These are phyloP conservation scores for Gamarada debralockiae DNA, from an alignment of 495 filamentous ascomycete genomes.

Conservation along the genomic window DNA sequence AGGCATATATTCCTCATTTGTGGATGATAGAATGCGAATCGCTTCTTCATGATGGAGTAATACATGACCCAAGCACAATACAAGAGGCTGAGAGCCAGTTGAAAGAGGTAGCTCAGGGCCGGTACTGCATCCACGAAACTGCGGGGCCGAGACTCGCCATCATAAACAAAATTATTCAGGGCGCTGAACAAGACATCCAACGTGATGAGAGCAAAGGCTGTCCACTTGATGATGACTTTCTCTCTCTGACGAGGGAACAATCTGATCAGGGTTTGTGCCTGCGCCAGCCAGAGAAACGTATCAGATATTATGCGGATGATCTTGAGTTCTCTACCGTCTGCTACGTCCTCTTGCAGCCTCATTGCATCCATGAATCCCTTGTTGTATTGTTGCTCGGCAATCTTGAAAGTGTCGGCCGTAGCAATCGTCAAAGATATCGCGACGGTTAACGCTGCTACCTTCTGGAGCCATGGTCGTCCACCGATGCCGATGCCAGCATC, in stretches of 20 bases:
- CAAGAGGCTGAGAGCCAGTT: conserved; percentile 79
- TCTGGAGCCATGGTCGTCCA: conserved; percentile 92
- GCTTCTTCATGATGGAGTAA: conserved; percentile 86
- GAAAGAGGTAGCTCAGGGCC: conserved; percentile 90
- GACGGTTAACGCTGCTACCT: conserved; percentile 85
- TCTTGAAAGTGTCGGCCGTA: conserved; percentile 80
- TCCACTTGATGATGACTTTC: conserved; percentile 98
- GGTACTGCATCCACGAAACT: conserved; percentile 86
- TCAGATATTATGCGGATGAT: conserved; percentile 88
- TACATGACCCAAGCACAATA: conserved; percentile 97
- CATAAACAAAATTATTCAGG: conserved; percentile 77
- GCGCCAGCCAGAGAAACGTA: conserved; percentile 94
- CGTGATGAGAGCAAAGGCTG: conserved; percentile 87
- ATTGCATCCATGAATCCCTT: conserved; percentile 66
- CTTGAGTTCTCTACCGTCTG: conserved; percentile 77
- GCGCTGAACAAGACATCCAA: conserved; percentile 86
- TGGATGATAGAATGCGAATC: conserved; percentile 89
- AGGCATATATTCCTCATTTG: conserved; percentile 90
- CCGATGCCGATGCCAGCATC: conserved; percentile 81
- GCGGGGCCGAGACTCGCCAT: conserved; percentile 56
- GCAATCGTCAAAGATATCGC: conserved; percentile 92
- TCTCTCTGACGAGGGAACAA: conserved; percentile 95
- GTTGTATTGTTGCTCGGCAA: conserved; percentile 75
- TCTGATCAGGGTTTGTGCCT: conserved; percentile 93
- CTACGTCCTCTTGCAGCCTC: conserved; percentile 66